phyloP scores from a whole-genome alignment of 805 yeast species.

The Saturnispora quitensis region DNA sequence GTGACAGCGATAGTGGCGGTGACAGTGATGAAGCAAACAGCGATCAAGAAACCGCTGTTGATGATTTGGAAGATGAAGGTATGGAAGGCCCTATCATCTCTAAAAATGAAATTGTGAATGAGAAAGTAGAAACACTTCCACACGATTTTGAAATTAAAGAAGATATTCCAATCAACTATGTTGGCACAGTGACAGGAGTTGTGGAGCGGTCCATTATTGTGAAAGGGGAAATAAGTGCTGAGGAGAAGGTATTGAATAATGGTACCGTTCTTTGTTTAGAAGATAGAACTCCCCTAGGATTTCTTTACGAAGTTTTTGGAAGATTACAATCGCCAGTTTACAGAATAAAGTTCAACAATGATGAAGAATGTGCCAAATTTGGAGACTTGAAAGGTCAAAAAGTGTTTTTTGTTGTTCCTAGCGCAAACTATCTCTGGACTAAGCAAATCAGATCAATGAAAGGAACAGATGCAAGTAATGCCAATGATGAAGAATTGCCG shows the following conservation, averaged over 20 bases:
- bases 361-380: conserved; percentile 40
- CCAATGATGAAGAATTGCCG: conserved; percentile 89
- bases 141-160: conserved; percentile 49
- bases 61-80: conserved; percentile 30
- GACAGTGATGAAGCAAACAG: conserved; percentile 20
- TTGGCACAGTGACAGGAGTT: conserved; percentile 61
- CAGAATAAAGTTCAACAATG: conserved; percentile 55
- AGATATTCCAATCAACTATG: conserved; percentile 56
- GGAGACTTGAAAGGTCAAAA: conserved; percentile 41
- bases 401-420: conserved; percentile 73
- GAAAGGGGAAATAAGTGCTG: conserved; percentile 71
- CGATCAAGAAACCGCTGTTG: conserved; percentile 15
- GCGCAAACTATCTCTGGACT: conserved; percentile 71
- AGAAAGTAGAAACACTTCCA: conserved; percentile 58
- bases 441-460: conserved; percentile 57
- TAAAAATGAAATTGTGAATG: conserved; percentile 67
- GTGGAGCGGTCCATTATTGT: conserved; percentile 69
- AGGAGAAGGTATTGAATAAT: conserved; percentile 72
- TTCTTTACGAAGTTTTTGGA: conserved; percentile 83
- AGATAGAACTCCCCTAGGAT: conserved; percentile 63
- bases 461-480: conserved; percentile 93
- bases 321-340: conserved; percentile 74
- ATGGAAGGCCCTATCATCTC: conserved; percentile 58
- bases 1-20: conserved; percentile 16
- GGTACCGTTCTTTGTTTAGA: conserved; percentile 72